Conservation (phyloP, 768 basidiomycete species). For the Gymnopilus junonius region DNA sequence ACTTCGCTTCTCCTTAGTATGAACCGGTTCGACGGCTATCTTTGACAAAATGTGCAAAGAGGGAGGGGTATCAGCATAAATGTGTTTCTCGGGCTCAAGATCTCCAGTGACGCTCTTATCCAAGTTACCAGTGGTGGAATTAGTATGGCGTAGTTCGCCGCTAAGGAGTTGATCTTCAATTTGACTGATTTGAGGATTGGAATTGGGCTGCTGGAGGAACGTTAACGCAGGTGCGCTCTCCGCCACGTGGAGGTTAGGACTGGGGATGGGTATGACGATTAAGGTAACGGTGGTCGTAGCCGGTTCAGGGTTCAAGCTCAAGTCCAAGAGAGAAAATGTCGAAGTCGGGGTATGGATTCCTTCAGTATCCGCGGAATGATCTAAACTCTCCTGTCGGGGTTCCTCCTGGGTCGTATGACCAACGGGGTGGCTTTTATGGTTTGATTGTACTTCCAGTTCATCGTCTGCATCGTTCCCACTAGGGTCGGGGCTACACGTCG, state of each 20-base stretch:
- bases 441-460: not conserved
- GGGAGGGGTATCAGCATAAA: not conserved
- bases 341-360: not conserved
- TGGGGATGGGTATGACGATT: slow-evolving; percentile 3
- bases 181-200: not conserved
- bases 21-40: not conserved
- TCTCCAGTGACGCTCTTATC: too few species aligned
- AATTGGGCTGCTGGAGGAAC: not conserved
- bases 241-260: slow-evolving; percentile 7
- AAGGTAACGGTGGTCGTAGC: not conserved
- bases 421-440: too few species aligned
- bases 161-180: too few species aligned
- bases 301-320: not conserved
- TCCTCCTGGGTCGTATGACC: not conserved
- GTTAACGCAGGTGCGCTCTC: not conserved
- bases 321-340: not conserved
- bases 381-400: not conserved
- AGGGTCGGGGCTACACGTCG: not conserved
- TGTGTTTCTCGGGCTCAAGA: not conserved
- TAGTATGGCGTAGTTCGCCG: not conserved
- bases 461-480: not conserved
- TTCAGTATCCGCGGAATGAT: not conserved
- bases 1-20: not conserved
- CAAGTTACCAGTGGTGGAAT: too few species aligned
- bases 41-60: not conserved